Percentiles rank a stretch among this genome's conserved stretches.
phyloP scores from a whole-genome alignment of 331 rosid species.

The Rosa hybrid region DNA sequence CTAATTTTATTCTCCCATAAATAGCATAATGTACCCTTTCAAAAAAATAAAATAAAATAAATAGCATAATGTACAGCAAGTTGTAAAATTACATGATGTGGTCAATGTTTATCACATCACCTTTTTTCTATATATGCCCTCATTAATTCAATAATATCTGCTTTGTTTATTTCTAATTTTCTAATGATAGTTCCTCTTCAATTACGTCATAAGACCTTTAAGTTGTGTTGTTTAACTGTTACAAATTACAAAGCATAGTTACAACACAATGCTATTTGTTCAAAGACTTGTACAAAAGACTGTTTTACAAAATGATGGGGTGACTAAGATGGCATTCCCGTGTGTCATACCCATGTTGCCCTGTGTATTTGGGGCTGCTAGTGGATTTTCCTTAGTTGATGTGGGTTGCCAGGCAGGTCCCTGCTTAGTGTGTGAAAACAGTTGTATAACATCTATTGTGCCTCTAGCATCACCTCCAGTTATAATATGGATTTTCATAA shows the following conservation, averaged over 20 bases:
- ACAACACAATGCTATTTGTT: constrained; percentile 10
- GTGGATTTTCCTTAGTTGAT: neutral
- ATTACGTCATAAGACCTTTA: constrained; percentile 21
- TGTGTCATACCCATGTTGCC: neutral
- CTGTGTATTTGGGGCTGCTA: neutral
- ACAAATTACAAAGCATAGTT: constrained; percentile 32
- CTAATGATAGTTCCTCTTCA: constrained; percentile 25
- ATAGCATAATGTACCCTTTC: neutral
- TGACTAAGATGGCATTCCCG: constrained; percentile 11
- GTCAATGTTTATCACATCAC: neutral
- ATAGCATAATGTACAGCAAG: neutral
- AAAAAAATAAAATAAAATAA: no score
- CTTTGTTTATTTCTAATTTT: constrained; percentile 22
- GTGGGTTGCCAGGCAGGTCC: neutral
- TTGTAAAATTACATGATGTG: constrained; percentile 13
- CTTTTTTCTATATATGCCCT: neutral
- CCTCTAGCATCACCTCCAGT: neutral
- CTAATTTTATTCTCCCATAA: neutral
- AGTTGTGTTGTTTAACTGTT: constrained; percentile 11
- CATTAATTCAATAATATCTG: constrained; percentile 12
- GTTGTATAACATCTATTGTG: neutral
- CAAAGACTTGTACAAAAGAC: neutral
- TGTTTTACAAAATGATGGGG: constrained; percentile 4
- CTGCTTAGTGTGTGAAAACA: constrained; percentile 1
- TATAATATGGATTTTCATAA: constrained; percentile 7